These are phyloP conservation scores for Lentinula detonsa DNA, from an alignment of 768 basidiomycete species.

Conservation along the genomic window DNA sequence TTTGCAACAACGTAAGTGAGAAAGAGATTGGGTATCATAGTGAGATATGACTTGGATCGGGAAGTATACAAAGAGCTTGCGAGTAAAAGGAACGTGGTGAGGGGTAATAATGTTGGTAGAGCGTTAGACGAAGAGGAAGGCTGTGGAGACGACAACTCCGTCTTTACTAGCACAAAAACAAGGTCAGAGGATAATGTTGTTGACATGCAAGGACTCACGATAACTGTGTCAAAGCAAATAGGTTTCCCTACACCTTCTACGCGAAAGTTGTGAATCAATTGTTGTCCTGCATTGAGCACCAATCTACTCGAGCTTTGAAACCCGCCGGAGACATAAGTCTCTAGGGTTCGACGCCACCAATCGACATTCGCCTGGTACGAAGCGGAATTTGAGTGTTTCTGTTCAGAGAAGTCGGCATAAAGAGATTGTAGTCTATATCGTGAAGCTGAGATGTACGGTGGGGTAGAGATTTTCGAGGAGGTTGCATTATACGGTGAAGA, in stretches of 20 bases:
- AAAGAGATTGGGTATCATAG: conserved; percentile 51
- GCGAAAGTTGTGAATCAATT: conserved; percentile 53
- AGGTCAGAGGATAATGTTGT: neutral
- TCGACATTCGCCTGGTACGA: conserved; percentile 75
- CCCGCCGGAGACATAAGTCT: conserved; percentile 53
- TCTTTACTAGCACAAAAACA: conserved; percentile 31
- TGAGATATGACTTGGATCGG: conserved; percentile 36
- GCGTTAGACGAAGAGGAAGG: conserved; percentile 4
- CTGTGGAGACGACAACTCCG: conserved; percentile 46
- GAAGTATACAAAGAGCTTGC: conserved; percentile 61
- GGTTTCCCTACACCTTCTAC: conserved; percentile 72
- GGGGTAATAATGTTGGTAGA: conserved; percentile 31
- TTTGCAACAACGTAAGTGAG: conserved; percentile 68
- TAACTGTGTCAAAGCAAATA: conserved; percentile 59
- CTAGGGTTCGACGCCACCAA: conserved; percentile 80
- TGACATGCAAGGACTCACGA: conserved; percentile 43
- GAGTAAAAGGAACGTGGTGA: conserved; percentile 49
- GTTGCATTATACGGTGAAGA: neutral
- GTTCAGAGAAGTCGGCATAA: conserved; percentile 83
- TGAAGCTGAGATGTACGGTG: conserved; percentile 43
- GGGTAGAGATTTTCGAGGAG: conserved; percentile 20
- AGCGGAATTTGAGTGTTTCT: conserved; percentile 79
- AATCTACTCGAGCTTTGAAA: conserved; percentile 51
- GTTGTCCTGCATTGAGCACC: conserved; percentile 49
- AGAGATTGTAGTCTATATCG: conserved; percentile 64